Percentiles rank a stretch among this genome's conserved stretches.
Conservation (phyloP, 1,284 basidiomycete genomes). For the Cryptococcus maquisensis region DNA sequence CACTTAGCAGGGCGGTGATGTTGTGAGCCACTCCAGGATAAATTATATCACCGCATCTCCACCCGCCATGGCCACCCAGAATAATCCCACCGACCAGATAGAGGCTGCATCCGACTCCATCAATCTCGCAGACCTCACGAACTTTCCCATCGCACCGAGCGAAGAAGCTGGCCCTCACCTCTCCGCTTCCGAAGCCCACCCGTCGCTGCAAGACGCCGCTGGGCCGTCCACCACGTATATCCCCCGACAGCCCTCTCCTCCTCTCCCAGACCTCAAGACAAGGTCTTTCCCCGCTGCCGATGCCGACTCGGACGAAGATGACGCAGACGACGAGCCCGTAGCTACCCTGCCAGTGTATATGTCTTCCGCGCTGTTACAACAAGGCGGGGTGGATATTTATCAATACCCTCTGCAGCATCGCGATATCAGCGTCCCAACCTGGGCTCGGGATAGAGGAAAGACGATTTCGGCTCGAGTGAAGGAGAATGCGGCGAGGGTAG, state of each 20-base stretch:
- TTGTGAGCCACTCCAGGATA: too few species aligned
- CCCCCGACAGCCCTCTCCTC: constrained; percentile 30
- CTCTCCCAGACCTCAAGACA: constrained; percentile 22
- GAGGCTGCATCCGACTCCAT: constrained; percentile 19
- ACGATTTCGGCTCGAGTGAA: constrained; percentile 43
- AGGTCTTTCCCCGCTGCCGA: constrained; percentile 19
- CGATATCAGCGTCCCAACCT: constrained; percentile 30
- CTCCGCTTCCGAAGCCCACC: constrained; percentile 4
- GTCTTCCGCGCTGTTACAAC: constrained; percentile 21
- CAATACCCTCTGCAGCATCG: constrained; percentile 45
- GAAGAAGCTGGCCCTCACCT: constrained; percentile 13
- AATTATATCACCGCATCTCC: neutral
- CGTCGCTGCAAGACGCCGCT: constrained; percentile 19
- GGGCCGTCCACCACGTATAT: constrained; percentile 37
- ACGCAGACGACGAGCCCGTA: constrained; percentile 31
- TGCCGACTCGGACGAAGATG: constrained; percentile 10
- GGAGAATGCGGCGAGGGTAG: constrained; percentile 39
- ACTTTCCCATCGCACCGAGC: constrained; percentile 18
- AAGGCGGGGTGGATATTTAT: constrained; percentile 36
- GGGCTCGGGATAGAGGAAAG: constrained; percentile 42
- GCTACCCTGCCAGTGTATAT: constrained; percentile 45
- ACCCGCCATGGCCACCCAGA: neutral
- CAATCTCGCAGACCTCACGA: constrained; percentile 20
- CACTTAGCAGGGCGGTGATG: too few species aligned
- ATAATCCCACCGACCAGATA: neutral